phyloP scores from a whole-genome alignment of 148 eudicot genomes.

The Fagopyrum esculentum region DNA sequence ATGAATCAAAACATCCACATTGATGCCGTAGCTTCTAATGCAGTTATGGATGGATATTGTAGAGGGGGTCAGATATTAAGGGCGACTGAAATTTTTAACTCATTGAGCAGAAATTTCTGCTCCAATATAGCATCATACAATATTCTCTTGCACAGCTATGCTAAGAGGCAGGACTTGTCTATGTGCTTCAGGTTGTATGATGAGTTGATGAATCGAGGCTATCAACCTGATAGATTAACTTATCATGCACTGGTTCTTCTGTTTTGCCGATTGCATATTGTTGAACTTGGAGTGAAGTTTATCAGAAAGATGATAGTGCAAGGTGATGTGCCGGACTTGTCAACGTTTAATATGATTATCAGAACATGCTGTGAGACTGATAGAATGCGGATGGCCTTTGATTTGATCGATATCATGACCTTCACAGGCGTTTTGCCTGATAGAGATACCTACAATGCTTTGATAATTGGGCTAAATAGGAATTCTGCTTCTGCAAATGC shows the following conservation, averaged over 20 bases:
- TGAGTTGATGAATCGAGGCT: slow-evolving; percentile 34
- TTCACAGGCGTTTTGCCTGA: slow-evolving; percentile 34
- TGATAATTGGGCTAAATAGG: slow-evolving; percentile 44
- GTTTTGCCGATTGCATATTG: slow-evolving; percentile 43
- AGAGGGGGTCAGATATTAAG: slow-evolving; percentile 46
- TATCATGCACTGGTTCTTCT: slow-evolving; percentile 58
- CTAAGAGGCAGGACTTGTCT: slow-evolving; percentile 42
- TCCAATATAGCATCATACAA: slow-evolving; percentile 73
- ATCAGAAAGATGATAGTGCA: slow-evolving; percentile 47
- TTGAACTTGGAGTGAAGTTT: slow-evolving; percentile 60
- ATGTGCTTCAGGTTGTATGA: slow-evolving; percentile 46
- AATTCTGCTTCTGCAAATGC: slow-evolving; percentile 36
- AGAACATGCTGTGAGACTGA: slow-evolving; percentile 39
- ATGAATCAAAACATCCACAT: slow-evolving; percentile 28
- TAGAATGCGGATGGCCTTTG: slow-evolving; percentile 51
- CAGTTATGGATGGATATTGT: slow-evolving; percentile 66
- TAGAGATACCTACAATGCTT: slow-evolving; percentile 48
- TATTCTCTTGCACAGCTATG: slow-evolving; percentile 71
- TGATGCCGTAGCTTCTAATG: slow-evolving; percentile 55
- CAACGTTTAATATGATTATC: slow-evolving; percentile 57
- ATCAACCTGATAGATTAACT: slow-evolving; percentile 60
- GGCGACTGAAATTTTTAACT: slow-evolving; percentile 33
- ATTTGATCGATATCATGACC: slow-evolving; percentile 48
- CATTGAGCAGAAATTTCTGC: slow-evolving; percentile 25
- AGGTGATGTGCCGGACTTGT: slow-evolving; percentile 44